Base-by-base conservation (phyloP, 2,329 filamentous ascomycete species). In the Alternaria sp. region DNA sequence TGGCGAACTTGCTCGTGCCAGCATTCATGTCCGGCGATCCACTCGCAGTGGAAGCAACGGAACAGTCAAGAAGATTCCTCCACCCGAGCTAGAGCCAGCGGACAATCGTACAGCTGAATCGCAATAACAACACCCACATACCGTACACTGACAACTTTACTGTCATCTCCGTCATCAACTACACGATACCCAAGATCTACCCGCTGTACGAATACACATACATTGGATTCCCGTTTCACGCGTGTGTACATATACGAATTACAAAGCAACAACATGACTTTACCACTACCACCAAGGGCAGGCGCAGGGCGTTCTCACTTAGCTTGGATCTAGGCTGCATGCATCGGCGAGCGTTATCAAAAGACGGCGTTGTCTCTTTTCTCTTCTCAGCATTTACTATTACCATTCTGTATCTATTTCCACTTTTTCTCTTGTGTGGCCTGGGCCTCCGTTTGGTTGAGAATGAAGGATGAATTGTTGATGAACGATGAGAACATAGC, bases 41-140 rank as follows among this genome's bases (percentile, higher is more conserved):
- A 79, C 77, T 11, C 78, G 84, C 37, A 85, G 83, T 66, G 83
- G 83, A 23, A 85, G 83, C 70, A 84, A 82, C 66, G 82, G 83
- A 30, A 85, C 84, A 8, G 82, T 85, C 69, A 84, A 85, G 72
- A 84, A 84, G 69, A 75, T 84, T 14, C 75, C 77, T 28, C 72
- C 76, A 53, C 66, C 70, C 26, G 73, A 71, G 11, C 57, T 70
- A 18, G 61, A 55, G 11, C 55, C 66, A 25, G 65, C 60, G 15
- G 56, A 66, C 12, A 58, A 62, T 2, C 58, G 47, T 12, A 62
- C 57, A 45, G 45, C 45, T 21, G 60, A 54, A 26, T 50, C 64
- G 51, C 46, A 58, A 55, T 65, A 62, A 58, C 37, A 50, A 62
- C 55, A 44, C 57, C 20, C 55, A 50, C 37, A 50, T 57, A 58